These are phyloP conservation scores for Hepatocystis sp. DNA, from an alignment of 169 alveolate genomes.

Conservation along the genomic window DNA sequence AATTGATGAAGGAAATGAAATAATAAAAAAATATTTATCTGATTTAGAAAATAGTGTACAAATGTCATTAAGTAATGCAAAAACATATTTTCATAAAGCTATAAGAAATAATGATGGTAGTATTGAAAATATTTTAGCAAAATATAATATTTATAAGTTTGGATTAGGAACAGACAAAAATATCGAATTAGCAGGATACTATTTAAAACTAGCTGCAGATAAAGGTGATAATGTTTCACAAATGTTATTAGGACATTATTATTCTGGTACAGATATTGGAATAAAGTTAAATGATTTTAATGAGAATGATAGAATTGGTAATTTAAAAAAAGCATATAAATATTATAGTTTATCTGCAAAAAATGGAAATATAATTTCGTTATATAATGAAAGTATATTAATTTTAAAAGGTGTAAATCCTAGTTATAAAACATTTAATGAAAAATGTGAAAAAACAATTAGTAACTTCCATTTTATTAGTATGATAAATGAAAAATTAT, in stretches of 20 bases:
- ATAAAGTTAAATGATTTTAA: constrained; percentile 87
- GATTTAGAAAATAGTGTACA: constrained; percentile 10
- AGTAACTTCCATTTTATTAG: constrained; percentile 80
- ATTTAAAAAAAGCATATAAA: constrained; percentile 86
- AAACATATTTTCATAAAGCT: constrained; percentile 59
- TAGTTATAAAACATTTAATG: constrained; percentile 77
- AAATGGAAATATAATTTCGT: constrained; percentile 87
- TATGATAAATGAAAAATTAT: constrained; percentile 74
- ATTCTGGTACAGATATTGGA: constrained; percentile 88
- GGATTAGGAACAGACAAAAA: constrained; percentile 86
- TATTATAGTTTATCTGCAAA: constrained; percentile 87
- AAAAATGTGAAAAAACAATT: constrained; percentile 83
- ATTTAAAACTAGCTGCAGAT: constrained; percentile 87
- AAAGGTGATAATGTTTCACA: constrained; percentile 89
- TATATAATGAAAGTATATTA: constrained; percentile 87
- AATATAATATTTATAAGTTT: constrained; percentile 79
- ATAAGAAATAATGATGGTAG: constrained; percentile 35
- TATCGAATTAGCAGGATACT: constrained; percentile 85
- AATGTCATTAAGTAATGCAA: constrained; percentile 39
- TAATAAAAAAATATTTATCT: constrained; percentile 19
- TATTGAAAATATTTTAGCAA: constrained; percentile 76
- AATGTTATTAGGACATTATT: constrained; percentile 89
- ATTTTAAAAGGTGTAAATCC: constrained; percentile 88
- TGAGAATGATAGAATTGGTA: constrained; percentile 48
- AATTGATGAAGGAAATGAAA: constrained; percentile 16